Evolutionary conservation across 1,284 basidiomycete genomes (phyloP), one percentile per base, ranked within the genome.

Genomic region (Leucoagaricus sp.): DNA sequence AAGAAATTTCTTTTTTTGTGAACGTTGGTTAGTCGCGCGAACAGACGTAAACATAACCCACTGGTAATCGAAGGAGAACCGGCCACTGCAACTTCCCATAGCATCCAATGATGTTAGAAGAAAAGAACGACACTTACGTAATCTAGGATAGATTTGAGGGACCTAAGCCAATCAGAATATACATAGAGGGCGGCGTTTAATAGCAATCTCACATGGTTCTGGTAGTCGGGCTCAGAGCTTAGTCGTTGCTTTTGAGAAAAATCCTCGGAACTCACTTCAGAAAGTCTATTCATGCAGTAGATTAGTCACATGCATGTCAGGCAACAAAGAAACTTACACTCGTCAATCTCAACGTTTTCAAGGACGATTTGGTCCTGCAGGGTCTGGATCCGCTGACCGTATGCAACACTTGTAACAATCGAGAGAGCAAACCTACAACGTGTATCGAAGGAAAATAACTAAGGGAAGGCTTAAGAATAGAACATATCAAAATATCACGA

Each of bases 401-500:
- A 73, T 7, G 67, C 63, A 5, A 72, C 64, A 29, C 61, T 67
- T 34, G 71, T 66, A 10, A 67, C 67, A 3, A 73, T 63, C 5
- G 72, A 74, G n/a, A 67, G 66, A 1, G 65, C 62, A 49, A 67
- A 71, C 28, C 71, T 72, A 48, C 19, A 42, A 19, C n/a, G n/a
- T n/a, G n/a, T n/a, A n/a, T n/a, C n/a, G n/a, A n/a, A n/a, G n/a
- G n/a, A n/a, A n/a, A n/a, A n/a, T n/a, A n/a, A n/a, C n/a, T n/a
- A n/a, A n/a, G n/a, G n/a, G n/a, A n/a, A n/a, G n/a, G n/a, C n/a
- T n/a, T n/a, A n/a, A n/a, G n/a, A n/a, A n/a, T n/a, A n/a, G n/a
- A n/a, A n/a, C n/a, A n/a, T n/a, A n/a, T n/a, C n/a, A n/a, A n/a
- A n/a, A n/a, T n/a, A n/a, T n/a, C n/a, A n/a, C n/a, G n/a, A n/a